Percentiles rank a stretch among this genome's conserved stretches.
Conservation (phyloP, 2,329 filamentous ascomycete species). For the Blastomyces emzantsi region DNA sequence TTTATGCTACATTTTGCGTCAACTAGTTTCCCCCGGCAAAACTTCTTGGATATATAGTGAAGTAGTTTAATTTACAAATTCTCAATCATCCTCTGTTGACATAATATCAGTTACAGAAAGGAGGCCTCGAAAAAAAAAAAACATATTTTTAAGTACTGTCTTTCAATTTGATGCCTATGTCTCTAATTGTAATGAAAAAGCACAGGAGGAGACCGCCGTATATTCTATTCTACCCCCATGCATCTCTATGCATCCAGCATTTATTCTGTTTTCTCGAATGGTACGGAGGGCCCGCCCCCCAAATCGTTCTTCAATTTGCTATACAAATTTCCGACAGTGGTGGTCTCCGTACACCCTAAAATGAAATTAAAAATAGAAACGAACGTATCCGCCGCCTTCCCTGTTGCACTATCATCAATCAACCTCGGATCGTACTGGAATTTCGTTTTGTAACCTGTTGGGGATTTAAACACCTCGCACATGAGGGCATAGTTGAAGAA, state of each 20-base stretch:
- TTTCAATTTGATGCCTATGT: neutral
- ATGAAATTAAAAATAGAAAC: neutral
- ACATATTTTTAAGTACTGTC: neutral
- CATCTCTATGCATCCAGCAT: neutral
- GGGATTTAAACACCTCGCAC: constrained; percentile 1
- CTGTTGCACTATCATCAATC: neutral
- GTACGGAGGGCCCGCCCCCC: neutral
- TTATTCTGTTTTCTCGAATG: neutral
- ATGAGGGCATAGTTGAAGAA: neutral
- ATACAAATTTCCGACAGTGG: neutral
- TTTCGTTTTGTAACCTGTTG: constrained; percentile 1
- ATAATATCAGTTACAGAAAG: neutral
- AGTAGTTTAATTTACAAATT: too few species aligned
- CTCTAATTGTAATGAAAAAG: neutral
- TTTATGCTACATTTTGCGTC: too few species aligned
- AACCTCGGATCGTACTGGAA: neutral
- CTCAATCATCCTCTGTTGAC: too few species aligned
- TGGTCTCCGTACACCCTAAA: neutral
- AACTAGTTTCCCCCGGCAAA: too few species aligned
- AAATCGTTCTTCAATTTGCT: neutral
- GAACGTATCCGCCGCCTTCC: neutral
- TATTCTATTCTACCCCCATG: neutral
- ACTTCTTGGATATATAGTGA: too few species aligned
- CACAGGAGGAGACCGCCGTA: too few species aligned
- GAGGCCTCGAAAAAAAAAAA: neutral